Base-by-base conservation (phyloP, 495 filamentous ascomycete genomes). In the Hypoxylon lenormandii region DNA sequence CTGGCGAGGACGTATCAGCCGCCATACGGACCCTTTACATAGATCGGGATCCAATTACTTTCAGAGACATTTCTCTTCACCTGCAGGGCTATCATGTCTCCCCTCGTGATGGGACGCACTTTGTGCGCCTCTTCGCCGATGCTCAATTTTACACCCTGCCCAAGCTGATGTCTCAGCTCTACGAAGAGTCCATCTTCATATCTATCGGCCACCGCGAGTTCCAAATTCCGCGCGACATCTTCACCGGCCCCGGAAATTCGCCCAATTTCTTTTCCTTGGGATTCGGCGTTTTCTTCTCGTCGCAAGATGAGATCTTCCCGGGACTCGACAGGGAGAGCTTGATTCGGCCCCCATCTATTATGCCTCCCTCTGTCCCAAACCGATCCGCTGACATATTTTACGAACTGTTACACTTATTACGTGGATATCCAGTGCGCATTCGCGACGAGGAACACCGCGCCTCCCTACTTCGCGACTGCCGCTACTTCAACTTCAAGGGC, bases 241-340 rank as follows among this genome's bases (percentile, higher is more conserved):
- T 98, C 79, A 89, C 87, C 10, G 82, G 83, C 21, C 92, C 91
- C 10, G 94, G 95, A 4, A 92, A 98, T 77, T 88, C 88, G 26
- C 93, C 93, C 5, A 98, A 98, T 78, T 98, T 94, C 85, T 98
- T 98, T 82, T 88, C 92, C 5, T 86, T 98, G 5, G 94, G 94
- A 52, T 97, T 97, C 74, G 89, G 89, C 10, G 87, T 93, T 73
- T 96, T 96, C 82, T 96, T 97, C 79, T 87, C 88, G 22, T 87
- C 87, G 0, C 91, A 91, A 2, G 80, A 86, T 21, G 89, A 96
- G 69, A 84, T 93, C 43, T 97, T 97, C 72, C 94, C 94, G 0
- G 95, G 95, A 1, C 85, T 97, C 0, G 86, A 93, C 48, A 86
- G 90, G 15, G 84, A 87, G 54, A 88, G 88, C 15, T 87, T 97